Conservation (phyloP, 2,329 filamentous ascomycete species). For the Colletotrichum theobromicola region DNA sequence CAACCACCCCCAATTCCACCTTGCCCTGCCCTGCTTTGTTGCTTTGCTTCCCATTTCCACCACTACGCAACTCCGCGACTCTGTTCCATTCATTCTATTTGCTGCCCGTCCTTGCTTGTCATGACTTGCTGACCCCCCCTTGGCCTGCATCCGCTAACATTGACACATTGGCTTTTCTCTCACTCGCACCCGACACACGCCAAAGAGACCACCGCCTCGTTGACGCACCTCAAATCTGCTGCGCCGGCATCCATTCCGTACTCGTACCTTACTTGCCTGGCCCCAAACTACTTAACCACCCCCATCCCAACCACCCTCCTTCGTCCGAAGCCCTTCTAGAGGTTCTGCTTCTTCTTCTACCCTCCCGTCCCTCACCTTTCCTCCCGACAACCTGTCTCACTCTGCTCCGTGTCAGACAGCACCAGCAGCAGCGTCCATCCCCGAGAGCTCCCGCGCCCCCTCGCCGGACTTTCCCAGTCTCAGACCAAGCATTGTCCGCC, state of each 20-base stretch:
- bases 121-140: background rate
- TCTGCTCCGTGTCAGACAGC: background rate
- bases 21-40: background rate
- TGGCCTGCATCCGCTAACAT: background rate
- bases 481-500: background rate
- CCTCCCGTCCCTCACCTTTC: background rate
- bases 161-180: background rate
- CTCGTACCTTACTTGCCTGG: background rate
- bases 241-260: background rate
- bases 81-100: background rate
- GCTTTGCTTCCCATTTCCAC: background rate
- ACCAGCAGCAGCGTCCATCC: background rate
- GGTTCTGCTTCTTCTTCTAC: background rate
- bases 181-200: background rate
- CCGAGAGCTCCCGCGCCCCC: background rate
- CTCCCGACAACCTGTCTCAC: background rate
- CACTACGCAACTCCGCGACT: background rate
- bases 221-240: background rate
- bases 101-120: background rate
- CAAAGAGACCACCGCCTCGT: background rate
- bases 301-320: slow-evolving; percentile 14
- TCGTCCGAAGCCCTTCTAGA: background rate
- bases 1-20: background rate
- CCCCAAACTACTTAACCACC: slow-evolving; percentile 7
- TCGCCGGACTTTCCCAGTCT: background rate